Evolutionary conservation across 305 asterid genomes (phyloP).

Genomic region (Coffea humblotiana): DNA sequence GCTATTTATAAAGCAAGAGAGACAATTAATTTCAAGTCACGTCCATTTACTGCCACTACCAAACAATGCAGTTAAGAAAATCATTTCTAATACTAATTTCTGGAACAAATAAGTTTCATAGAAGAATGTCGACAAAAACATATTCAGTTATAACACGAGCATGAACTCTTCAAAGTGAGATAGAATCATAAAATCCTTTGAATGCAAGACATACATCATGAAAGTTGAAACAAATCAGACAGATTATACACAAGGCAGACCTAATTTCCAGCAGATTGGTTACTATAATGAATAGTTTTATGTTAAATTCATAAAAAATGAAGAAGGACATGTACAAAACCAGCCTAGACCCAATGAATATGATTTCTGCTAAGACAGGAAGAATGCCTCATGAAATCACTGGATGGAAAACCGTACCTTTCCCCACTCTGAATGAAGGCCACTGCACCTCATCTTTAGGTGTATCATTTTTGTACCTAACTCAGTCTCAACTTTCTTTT

Average conservation of each 20-base stretch:
- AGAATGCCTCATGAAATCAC: neutral
- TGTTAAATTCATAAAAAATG: neutral
- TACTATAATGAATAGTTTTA: neutral
- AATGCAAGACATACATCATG: neutral
- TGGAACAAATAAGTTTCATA: neutral
- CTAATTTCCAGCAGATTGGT: neutral
- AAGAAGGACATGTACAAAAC: neutral
- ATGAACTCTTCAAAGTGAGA: neutral
- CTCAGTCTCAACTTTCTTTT: conserved; percentile 90
- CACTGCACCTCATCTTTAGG: conserved; percentile 96
- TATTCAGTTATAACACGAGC: neutral
- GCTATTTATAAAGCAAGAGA: neutral
- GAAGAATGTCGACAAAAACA: neutral
- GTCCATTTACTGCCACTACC: neutral
- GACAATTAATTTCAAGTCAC: no score
- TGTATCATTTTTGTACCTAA: conserved; percentile 81
- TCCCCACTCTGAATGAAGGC: conserved; percentile 89
- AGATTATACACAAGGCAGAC: neutral
- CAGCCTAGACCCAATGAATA: no score
- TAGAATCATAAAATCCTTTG: neutral
- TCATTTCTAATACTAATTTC: neutral
- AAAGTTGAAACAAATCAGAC: neutral
- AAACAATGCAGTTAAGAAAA: neutral
- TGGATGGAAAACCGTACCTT: conserved; percentile 54
- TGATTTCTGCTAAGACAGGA: neutral